These are phyloP conservation scores for Marasmius tenuissimus DNA, from an alignment of 1,284 basidiomycete genomes.

Conservation along the genomic window DNA sequence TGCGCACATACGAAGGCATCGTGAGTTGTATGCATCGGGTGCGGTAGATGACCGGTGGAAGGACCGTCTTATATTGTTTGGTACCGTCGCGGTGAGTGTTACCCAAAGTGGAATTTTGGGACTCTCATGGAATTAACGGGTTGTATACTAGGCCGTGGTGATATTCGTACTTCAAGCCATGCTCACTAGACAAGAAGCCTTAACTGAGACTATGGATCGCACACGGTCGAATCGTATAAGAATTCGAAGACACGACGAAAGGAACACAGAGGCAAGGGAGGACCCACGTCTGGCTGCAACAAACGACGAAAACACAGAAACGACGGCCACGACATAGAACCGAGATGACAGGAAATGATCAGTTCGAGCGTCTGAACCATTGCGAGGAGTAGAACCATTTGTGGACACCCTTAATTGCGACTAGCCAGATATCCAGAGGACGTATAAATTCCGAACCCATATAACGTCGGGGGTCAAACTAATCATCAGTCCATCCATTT, in stretches of 20 bases:
- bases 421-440: background rate
- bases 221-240: constrained; percentile 1
- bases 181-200: constrained; percentile 17
- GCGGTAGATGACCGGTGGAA: constrained; percentile 58
- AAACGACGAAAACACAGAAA: background rate
- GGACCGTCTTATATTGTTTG: constrained; percentile 51
- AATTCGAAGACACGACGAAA: background rate
- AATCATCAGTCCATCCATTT: background rate
- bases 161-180: constrained; percentile 15
- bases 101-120: background rate
- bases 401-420: too few relatives aligned
- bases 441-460: background rate
- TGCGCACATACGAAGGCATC: constrained; percentile 37
- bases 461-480: background rate
- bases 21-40: constrained; percentile 43
- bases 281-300: constrained; percentile 14
- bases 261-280: constrained; percentile 5
- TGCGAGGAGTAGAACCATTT: too few relatives aligned
- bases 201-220: constrained; percentile 11
- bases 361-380: too few relatives aligned
- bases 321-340: background rate
- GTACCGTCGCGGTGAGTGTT: constrained; percentile 45
- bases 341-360: too few relatives aligned
- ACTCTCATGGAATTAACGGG: background rate
- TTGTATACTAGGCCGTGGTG: constrained; percentile 4